phyloP scores from a whole-genome alignment of 805 yeast species.

The Spathaspora hagerdaliae region DNA sequence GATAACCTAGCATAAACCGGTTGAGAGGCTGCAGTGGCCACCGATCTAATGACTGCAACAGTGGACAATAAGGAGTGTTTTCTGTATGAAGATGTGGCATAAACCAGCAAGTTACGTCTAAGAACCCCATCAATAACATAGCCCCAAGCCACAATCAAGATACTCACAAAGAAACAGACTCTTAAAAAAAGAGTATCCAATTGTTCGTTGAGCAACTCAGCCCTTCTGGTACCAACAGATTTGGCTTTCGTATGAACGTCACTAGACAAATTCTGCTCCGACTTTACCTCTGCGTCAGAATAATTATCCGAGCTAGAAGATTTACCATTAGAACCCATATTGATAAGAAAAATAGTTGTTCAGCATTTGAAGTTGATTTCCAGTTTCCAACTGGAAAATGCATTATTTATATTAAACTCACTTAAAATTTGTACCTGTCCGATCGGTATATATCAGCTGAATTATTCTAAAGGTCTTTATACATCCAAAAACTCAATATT shows the following conservation, averaged over 20 bases:
- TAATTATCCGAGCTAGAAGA: too few species aligned
- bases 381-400: too few species aligned
- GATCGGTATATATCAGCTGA: too few species aligned
- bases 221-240: neutral
- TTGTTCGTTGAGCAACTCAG: constrained; percentile 1
- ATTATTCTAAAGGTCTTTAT: too few species aligned
- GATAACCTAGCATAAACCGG: constrained; percentile 59
- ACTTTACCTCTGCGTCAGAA: too few species aligned
- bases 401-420: too few species aligned
- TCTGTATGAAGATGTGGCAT: constrained; percentile 52
- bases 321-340: too few species aligned
- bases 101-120: constrained; percentile 37
- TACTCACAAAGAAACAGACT: constrained; percentile 39
- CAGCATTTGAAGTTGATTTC: too few species aligned
- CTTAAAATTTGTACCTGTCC: too few species aligned
- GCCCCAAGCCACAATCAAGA: constrained; percentile 53
- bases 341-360: too few species aligned
- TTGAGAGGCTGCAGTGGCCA: constrained; percentile 65
- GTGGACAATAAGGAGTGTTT: constrained; percentile 55
- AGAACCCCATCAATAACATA: constrained; percentile 54
- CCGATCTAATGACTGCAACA: constrained; percentile 52
- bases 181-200: constrained; percentile 20
- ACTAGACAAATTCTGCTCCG: too few species aligned
- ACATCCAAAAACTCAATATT: too few species aligned
- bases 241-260: neutral